Conservation (phyloP, 768 basidiomycete species). For the Naganishia friedmannii region DNA sequence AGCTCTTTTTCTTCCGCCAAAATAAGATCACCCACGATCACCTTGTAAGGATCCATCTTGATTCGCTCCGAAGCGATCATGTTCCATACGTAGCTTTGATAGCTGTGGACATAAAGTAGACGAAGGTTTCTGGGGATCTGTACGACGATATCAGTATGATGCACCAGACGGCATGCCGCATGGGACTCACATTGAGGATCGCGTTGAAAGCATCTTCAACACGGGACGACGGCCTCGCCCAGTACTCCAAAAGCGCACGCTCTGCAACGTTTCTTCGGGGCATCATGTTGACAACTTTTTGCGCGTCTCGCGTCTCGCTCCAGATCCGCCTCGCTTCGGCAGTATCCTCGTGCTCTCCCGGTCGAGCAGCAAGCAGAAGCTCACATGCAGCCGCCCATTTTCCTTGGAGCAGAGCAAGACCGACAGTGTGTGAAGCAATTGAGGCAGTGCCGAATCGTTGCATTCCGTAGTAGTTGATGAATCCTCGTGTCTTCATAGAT, state of each 20-base stretch:
- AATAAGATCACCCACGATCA: constrained; percentile 87
- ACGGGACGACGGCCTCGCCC: constrained; percentile 70
- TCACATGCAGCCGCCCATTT: constrained; percentile 86
- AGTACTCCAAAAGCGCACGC: constrained; percentile 84
- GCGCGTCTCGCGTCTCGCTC: constrained; percentile 81
- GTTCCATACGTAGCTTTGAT: constrained; percentile 99
- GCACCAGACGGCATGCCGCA: no score
- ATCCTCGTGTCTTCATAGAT: constrained; percentile 76
- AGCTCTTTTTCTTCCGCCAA: constrained; percentile 57
- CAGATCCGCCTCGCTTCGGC: constrained; percentile 77
- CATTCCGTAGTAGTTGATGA: constrained; percentile 99
- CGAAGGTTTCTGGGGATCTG: constrained; percentile 94
- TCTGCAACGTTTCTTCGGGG: constrained; percentile 91
- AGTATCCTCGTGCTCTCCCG: constrained; percentile 92
- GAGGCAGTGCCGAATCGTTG: constrained; percentile 97
- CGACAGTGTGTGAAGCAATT: constrained; percentile 91
- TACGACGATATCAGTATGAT: background rate
- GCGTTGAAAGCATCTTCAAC: constrained; percentile 73
- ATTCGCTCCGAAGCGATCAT: constrained; percentile 92
- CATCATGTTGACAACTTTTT: constrained; percentile 77
- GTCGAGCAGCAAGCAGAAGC: constrained; percentile 73
- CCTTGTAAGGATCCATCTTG: constrained; percentile 63
- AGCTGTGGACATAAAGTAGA: constrained; percentile 97
- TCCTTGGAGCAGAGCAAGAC: constrained; percentile 79
- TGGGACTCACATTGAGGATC: constrained; percentile 65